Evolutionary conservation across 2,329 filamentous ascomycete species (phyloP), one percentile per base, ranked within the genome.

Genomic region (Phialophora macrospora): DNA sequence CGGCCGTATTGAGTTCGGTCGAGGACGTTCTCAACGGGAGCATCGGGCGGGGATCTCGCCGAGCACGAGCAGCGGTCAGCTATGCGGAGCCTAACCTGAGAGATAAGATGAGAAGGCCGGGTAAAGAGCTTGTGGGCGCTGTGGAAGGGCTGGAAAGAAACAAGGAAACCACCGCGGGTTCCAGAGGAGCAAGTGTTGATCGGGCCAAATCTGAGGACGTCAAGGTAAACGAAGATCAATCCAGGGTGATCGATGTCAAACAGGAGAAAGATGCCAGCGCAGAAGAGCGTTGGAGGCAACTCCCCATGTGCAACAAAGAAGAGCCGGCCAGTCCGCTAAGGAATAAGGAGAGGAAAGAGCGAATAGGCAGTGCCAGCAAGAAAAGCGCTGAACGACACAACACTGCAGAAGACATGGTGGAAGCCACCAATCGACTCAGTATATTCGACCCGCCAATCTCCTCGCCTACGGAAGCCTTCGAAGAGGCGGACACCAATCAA

Each of bases 21-120:
- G 72, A 73, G 60, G 72, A 73, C 64, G 60, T 74, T 67, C 55
- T 72, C 52, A 73, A 77, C 67, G 71, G 77, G 41, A 83, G 84
- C 57, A 85, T 84, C 30, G 82, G 85, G 30, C 84, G 91, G 52
- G 85, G 86, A 24, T 89, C 88, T 71, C 83, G 91, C 70, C 85
- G 91, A 69, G 86, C 87, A 55, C 83, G 89, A 72, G 80, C 86
- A 11, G 83, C 87, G 57, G 85, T 95, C 67, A 94, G 90, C 79
- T 95, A 95, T 75, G 90, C 90, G 11, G 90, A 94, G 75, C 91
- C 91, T 1, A 94, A 90, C 73, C 81, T 95, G 49, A 85, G 90
- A 68, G 90, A 89, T 74, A 95, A 95, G 79, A 93, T 95, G 91
- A 85, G 91, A 65, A 85, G 91, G 65, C 90, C 91, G 24, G 90